These are phyloP conservation scores for Colletotrichum salicis DNA, from an alignment of 2,329 filamentous ascomycete genomes.

Conservation along the genomic window DNA sequence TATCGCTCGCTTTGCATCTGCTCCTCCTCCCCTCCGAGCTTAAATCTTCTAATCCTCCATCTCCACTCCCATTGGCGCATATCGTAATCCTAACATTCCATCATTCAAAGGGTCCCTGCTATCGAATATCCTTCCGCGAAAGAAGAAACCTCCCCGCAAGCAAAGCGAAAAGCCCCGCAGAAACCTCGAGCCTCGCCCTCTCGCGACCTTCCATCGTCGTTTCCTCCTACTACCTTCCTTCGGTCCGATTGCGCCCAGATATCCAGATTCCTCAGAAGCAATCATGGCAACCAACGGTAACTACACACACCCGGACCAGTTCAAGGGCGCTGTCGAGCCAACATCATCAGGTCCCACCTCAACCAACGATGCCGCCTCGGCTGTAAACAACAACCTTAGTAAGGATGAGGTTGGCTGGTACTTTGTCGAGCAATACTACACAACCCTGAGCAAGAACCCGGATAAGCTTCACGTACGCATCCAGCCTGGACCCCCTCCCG, in stretches of 20 bases:
- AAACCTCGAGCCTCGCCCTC: conserved; percentile 28
- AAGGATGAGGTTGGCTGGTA: conserved; percentile 99
- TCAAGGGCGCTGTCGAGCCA: conserved; percentile 51
- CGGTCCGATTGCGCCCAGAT: conserved; percentile 28
- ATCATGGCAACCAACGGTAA: conserved; percentile 70
- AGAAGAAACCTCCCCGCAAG: conserved; percentile 10
- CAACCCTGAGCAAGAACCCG: conserved; percentile 91
- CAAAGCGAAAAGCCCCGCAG: conserved; percentile 25
- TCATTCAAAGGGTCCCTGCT: conserved; percentile 6
- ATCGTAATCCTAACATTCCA: conserved; percentile 19
- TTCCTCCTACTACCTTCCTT: conserved; percentile 15
- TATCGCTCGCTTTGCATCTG: background rate
- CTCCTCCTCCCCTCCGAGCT: background rate
- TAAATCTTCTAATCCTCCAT: conserved; percentile 1
- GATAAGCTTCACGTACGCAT: conserved; percentile 84
- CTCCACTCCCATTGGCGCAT: conserved; percentile 17
- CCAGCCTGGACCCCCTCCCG: background rate
- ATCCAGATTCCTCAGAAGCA: conserved; percentile 26
- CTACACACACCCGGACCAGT: conserved; percentile 57
- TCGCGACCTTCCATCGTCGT: conserved; percentile 3
- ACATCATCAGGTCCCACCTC: conserved; percentile 48
- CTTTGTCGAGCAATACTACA: conserved; percentile 99
- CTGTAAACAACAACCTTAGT: conserved; percentile 61
- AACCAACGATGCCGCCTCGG: conserved; percentile 45
- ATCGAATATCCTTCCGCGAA: conserved; percentile 12